phyloP scores from a whole-genome alignment of 2,329 filamentous ascomycete genomes.

The Pseudogymnoascus sp. region DNA sequence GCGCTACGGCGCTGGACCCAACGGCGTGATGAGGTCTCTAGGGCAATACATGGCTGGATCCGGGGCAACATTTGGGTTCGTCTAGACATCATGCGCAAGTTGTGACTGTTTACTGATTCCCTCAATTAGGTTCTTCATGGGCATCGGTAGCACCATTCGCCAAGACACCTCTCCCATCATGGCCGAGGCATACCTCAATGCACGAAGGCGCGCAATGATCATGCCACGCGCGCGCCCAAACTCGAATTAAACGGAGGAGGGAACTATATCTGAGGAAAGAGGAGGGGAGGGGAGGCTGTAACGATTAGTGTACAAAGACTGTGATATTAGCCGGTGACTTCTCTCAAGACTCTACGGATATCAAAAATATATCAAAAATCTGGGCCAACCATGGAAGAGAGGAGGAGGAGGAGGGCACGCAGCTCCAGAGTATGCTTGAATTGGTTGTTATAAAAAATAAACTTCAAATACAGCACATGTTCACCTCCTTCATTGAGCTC shows the following conservation, averaged over 20 bases:
- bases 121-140: slow-evolving; percentile 83
- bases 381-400: not conserved
- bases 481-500: not conserved
- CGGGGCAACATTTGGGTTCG: slow-evolving; percentile 90
- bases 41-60: slow-evolving; percentile 97
- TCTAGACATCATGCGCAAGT: slow-evolving; percentile 10
- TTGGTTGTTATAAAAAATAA: not conserved
- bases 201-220: slow-evolving; percentile 69
- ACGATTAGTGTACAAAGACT: slow-evolving; percentile 18
- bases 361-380: not conserved
- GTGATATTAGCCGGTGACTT: slow-evolving; percentile 15
- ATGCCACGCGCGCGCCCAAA: slow-evolving; percentile 30
- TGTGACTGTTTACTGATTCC: slow-evolving; percentile 19
- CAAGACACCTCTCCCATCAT: slow-evolving; percentile 75
- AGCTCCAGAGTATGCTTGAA: not conserved
- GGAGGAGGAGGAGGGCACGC: not conserved
- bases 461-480: not conserved
- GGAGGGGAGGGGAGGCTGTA: slow-evolving; percentile 22
- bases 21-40: slow-evolving; percentile 87
- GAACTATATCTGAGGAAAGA: not conserved
- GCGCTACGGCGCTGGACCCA: slow-evolving; percentile 85
- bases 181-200: slow-evolving; percentile 68
- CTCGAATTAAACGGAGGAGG: not conserved
- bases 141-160: slow-evolving; percentile 92
- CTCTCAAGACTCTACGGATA: slow-evolving; percentile 3